These are phyloP conservation scores for Monosporascus sp. DNA, from an alignment of 2,329 filamentous ascomycete species.

Conservation along the genomic window DNA sequence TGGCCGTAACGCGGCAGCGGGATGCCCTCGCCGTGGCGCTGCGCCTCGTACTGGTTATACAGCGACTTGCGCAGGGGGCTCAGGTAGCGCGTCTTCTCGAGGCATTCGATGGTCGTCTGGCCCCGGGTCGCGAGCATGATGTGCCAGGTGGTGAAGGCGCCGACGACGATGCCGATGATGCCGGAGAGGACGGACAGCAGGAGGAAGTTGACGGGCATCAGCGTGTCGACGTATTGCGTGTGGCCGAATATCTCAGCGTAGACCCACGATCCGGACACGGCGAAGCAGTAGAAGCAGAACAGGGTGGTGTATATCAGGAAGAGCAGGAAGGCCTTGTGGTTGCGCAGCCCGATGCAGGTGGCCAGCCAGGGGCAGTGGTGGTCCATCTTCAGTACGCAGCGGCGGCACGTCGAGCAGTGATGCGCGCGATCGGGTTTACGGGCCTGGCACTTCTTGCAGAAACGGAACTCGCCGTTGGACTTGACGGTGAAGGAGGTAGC, in stretches of 20 bases:
- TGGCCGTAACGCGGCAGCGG: conserved; percentile 59
- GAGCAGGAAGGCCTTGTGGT: conserved; percentile 92
- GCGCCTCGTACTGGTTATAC: conserved; percentile 56
- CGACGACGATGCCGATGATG: conserved; percentile 85
- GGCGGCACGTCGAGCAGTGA: conserved; percentile 91
- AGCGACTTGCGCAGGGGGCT: conserved; percentile 70
- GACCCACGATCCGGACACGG: conserved; percentile 73
- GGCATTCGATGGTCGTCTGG: conserved; percentile 90
- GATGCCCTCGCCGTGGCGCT: conserved; percentile 45
- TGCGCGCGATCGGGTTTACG: conserved; percentile 93
- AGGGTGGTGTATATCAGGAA: conserved; percentile 86
- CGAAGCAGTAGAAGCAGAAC: conserved; percentile 79
- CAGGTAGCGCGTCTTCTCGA: conserved; percentile 93
- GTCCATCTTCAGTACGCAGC: conserved; percentile 98
- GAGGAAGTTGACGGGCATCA: conserved; percentile 87
- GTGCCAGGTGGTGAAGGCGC: conserved; percentile 90
- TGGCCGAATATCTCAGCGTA: conserved; percentile 76
- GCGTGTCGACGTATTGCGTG: conserved; percentile 63
- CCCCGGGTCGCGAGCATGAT: conserved; percentile 72
- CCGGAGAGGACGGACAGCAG: conserved; percentile 80
- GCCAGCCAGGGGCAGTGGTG: conserved; percentile 98
- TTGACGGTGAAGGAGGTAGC: conserved; percentile 86
- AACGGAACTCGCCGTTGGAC: conserved; percentile 78
- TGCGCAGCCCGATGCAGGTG: conserved; percentile 86
- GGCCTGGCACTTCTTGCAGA: conserved; percentile 95